Evolutionary conservation across 495 filamentous ascomycete genomes (phyloP), one percentile per base, ranked within the genome.

Genomic region (Tuber melanosporum): DNA sequence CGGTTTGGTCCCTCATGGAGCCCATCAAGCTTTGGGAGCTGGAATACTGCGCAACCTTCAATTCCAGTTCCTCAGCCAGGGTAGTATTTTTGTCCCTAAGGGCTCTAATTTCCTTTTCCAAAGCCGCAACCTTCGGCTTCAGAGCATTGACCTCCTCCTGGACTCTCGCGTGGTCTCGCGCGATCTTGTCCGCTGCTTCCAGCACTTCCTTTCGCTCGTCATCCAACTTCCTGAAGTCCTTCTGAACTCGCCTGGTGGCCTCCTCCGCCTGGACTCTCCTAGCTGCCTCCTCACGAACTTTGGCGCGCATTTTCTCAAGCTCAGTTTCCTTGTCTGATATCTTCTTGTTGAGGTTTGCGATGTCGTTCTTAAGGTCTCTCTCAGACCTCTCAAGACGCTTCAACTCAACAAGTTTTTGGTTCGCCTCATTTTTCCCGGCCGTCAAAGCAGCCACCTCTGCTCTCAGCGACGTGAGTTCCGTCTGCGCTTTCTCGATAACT

Each of bases 1-100:
- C 87, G 3, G 91, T 91, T 84, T 99, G 94, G 81, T 97, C 93
- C 74, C 94, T 92, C 94, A 97, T 94, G 81, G 92, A 96, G 75
- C 90, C 90, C 84, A 98, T 91, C 70, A 97, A 83, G 76, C 89
- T 91, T 84, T 98, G 94, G 0, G 93, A 93, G 80, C 89, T 95
- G 44, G 89, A 89, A 80, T 95, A 91, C 84, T 97, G 94, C n/a
- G 91, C 91, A 0, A 89, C 89, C 86, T 93, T 97, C 46, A 97
- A 86, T 79, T 93, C 90, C 26, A 92, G 88, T 74, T 98, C 95
- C 71, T 98, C 94, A 46, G 89, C 88, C 69, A 95, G 85, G n/a
- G 87, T 86, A 2, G 85, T 86, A 8, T 90, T 87, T 70, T 96
- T 91, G 49, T 88, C 88, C 47, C 86, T 89, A 2, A 95, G 84